These are phyloP conservation scores for Gloeopeniophorella convolvens DNA, from an alignment of 768 basidiomycete species.

Conservation along the genomic window DNA sequence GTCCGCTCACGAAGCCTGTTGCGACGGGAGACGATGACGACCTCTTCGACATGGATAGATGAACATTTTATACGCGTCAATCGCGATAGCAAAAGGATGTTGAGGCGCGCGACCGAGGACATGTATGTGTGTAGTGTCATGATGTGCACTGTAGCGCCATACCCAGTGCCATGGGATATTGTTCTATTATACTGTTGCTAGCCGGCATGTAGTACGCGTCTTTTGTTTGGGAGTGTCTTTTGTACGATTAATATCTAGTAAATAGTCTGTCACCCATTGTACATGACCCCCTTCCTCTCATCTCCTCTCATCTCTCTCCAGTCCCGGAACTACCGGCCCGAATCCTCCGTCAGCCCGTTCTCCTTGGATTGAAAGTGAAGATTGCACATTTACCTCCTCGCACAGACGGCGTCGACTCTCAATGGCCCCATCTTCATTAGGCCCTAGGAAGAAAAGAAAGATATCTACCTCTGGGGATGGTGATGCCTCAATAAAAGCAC, in stretches of 20 bases:
- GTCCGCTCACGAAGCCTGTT: conserved; percentile 58
- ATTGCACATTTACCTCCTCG: too few species aligned
- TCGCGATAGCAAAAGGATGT: conserved; percentile 3
- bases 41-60: conserved; percentile 64
- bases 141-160: conserved; percentile 11
- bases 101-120: background rate
- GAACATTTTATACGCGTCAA: background rate
- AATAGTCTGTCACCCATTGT: too few species aligned
- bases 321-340: conserved; percentile 1
- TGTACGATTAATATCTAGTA: conserved; percentile 14
- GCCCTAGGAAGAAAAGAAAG: conserved; percentile 25
- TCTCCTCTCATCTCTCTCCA: background rate
- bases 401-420: too few species aligned
- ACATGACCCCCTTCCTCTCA: too few species aligned
- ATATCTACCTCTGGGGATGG: conserved; percentile 12
- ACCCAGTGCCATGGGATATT: conserved; percentile 14
- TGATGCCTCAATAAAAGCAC: conserved; percentile 30
- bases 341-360: background rate
- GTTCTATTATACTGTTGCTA: conserved; percentile 5
- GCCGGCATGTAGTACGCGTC: conserved; percentile 4
- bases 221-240: conserved; percentile 11
- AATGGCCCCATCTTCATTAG: conserved; percentile 14
- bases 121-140: conserved; percentile 13
- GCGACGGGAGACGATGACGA: conserved; percentile 59
- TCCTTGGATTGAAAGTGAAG: background rate